phyloP scores from a whole-genome alignment of 2,329 filamentous ascomycete genomes.

The Thyridium curvatum region DNA sequence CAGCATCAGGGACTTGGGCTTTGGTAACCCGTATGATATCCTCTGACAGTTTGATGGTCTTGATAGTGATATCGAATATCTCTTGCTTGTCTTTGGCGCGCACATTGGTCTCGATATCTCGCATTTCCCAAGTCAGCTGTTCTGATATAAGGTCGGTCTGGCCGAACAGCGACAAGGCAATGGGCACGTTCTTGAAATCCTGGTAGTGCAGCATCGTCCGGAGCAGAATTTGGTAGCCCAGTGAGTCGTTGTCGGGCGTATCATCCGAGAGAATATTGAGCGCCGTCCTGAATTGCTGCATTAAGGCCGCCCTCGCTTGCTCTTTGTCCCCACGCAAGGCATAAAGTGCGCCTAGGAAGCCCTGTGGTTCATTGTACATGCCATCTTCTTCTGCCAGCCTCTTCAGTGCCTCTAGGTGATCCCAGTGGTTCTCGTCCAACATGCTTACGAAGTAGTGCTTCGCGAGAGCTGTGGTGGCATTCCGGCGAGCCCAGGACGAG shows the following conservation, averaged over 20 bases:
- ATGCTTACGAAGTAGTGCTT: slow-evolving; percentile 15
- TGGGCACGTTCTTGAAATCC: slow-evolving; percentile 3
- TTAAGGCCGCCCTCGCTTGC: slow-evolving; percentile 6
- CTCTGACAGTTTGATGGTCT: background rate
- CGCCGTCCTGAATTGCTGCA: slow-evolving; percentile 3
- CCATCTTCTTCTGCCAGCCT: slow-evolving; percentile 6
- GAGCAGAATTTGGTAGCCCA: slow-evolving; percentile 3
- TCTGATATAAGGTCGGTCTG: slow-evolving; percentile 2
- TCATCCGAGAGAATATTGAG: background rate
- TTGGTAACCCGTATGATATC: slow-evolving; percentile 1
- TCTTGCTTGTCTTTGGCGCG: no score
- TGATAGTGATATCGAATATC: background rate
- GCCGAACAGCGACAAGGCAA: slow-evolving; percentile 3
- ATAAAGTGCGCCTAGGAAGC: slow-evolving; percentile 10
- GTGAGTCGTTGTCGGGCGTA: slow-evolving; percentile 8
- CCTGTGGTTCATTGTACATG: slow-evolving; percentile 3
- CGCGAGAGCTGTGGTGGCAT: slow-evolving; percentile 9
- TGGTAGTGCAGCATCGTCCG: slow-evolving; percentile 3
- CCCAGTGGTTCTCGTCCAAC: slow-evolving; percentile 5
- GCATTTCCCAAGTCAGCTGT: background rate
- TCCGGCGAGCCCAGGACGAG: slow-evolving; percentile 1
- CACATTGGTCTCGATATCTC: background rate
- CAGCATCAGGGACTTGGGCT: slow-evolving; percentile 5
- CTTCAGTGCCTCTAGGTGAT: slow-evolving; percentile 6
- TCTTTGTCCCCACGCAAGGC: slow-evolving; percentile 6